phyloP scores from a whole-genome alignment of 2,329 filamentous ascomycete genomes.

The Pseudogymnoascus sp. region DNA sequence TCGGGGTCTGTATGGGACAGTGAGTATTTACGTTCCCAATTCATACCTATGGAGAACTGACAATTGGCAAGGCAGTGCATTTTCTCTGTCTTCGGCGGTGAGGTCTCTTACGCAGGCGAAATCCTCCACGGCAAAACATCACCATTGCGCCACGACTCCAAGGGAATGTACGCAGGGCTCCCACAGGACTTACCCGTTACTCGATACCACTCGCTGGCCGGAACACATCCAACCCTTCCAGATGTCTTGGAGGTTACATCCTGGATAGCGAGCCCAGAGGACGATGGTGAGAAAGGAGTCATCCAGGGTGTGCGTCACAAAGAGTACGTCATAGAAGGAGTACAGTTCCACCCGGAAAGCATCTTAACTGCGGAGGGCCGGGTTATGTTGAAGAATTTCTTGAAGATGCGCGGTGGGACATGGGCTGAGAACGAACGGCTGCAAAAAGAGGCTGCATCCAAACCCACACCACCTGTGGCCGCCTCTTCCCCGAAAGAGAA shows the following conservation, averaged over 20 bases:
- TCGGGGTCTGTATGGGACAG: slow-evolving; percentile 99
- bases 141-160: slow-evolving; percentile 76
- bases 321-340: slow-evolving; percentile 82
- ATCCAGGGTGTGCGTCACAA: slow-evolving; percentile 98
- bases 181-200: slow-evolving; percentile 79
- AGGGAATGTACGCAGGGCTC: slow-evolving; percentile 84
- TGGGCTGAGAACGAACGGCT: slow-evolving; percentile 73
- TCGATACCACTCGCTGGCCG: slow-evolving; percentile 91
- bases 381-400: slow-evolving; percentile 85
- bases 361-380: slow-evolving; percentile 87
- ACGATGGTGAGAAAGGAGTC: slow-evolving; percentile 68
- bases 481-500: slow-evolving; percentile 58
- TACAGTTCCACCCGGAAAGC: slow-evolving; percentile 97
- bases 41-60: slow-evolving; percentile 11
- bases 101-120: slow-evolving; percentile 87
- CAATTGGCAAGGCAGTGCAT: slow-evolving; percentile 72
- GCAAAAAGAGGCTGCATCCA: slow-evolving; percentile 34
- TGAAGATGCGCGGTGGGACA: slow-evolving; percentile 79
- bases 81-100: slow-evolving; percentile 84
- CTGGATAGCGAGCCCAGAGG: slow-evolving; percentile 62
- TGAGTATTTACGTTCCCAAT: slow-evolving; percentile 37
- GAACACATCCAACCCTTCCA: slow-evolving; percentile 80
- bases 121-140: slow-evolving; percentile 98
- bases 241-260: slow-evolving; percentile 82
- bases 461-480: slow-evolving; percentile 19